These are phyloP conservation scores for Lactarius vividus DNA, from an alignment of 768 basidiomycete species.

Conservation along the genomic window DNA sequence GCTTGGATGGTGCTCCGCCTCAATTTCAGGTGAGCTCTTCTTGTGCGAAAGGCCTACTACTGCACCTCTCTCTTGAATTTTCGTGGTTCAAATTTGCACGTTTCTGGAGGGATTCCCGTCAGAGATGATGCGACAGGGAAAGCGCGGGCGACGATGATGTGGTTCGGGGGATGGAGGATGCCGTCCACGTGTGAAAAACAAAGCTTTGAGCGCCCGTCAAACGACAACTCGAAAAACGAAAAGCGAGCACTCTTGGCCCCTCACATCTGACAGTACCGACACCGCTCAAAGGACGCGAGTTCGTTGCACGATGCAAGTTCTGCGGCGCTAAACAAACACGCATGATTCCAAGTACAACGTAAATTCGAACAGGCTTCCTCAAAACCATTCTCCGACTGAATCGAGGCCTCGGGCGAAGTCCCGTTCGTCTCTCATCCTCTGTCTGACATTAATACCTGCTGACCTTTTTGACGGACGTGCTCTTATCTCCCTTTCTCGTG, in stretches of 20 bases:
- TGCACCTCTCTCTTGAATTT: not conserved
- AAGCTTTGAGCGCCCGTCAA: conserved; percentile 8
- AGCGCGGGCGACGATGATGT: conserved; percentile 21
- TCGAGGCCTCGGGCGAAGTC: not conserved
- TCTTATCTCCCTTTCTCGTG: not conserved
- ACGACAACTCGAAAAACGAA: not conserved
- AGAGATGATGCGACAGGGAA: conserved; percentile 3
- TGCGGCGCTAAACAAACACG: not conserved
- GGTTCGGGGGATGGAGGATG: conserved; percentile 26
- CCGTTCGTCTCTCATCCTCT: too few relatives aligned
- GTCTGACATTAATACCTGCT: not conserved
- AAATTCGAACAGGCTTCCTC: conserved; percentile 6
- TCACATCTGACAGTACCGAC: not conserved
- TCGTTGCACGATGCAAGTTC: not conserved
- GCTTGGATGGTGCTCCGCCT: conserved; percentile 27
- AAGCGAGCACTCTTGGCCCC: not conserved
- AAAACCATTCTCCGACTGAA: conserved; percentile 24
- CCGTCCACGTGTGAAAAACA: conserved; percentile 25
- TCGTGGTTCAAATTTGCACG: not conserved
- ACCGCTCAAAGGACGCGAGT: not conserved
- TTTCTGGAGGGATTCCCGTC: not conserved
- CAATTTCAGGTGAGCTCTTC: conserved; percentile 13
- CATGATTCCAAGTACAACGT: conserved; percentile 3
- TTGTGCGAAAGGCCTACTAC: not conserved
- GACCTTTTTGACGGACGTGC: not conserved